These are phyloP conservation scores for Boletus holoroseus DNA, from an alignment of 1,284 basidiomycete genomes.

Conservation along the genomic window DNA sequence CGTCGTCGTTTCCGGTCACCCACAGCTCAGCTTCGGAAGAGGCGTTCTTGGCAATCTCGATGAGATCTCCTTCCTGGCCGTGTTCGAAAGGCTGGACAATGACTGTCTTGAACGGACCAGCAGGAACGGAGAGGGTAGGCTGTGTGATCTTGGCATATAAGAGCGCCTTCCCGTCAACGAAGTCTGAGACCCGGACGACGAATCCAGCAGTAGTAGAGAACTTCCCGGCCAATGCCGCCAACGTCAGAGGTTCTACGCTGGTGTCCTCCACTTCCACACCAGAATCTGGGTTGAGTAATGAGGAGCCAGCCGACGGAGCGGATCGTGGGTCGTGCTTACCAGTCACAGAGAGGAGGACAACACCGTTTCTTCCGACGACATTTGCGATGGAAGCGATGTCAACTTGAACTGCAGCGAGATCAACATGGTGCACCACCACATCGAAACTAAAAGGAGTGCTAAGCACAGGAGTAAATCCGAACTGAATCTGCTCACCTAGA, in stretches of 20 bases:
- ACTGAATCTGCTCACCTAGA: constrained; percentile 13
- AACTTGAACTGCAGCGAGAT: constrained; percentile 22
- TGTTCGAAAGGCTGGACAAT: constrained; percentile 26
- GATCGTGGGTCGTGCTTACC: constrained; percentile 9
- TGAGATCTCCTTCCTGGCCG: constrained; percentile 23
- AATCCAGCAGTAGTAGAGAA: neutral
- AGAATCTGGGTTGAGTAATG: constrained; percentile 15
- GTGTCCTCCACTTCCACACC: constrained; percentile 15
- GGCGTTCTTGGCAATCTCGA: constrained; percentile 25
- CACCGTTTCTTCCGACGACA: constrained; percentile 19
- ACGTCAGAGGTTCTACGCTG: constrained; percentile 7
- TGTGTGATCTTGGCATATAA: constrained; percentile 16
- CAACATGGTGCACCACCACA: constrained; percentile 16
- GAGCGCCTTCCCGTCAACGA: constrained; percentile 10
- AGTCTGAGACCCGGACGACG: neutral
- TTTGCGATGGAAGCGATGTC: constrained; percentile 22
- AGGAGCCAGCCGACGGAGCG: neutral
- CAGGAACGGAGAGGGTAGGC: constrained; percentile 13
- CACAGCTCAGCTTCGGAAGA: constrained; percentile 27
- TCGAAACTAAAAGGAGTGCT: constrained; percentile 13
- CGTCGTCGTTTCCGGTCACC: constrained; percentile 30
- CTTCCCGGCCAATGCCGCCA: neutral
- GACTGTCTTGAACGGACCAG: constrained; percentile 24
- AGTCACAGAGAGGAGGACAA: constrained; percentile 21
- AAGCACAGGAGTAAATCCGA: neutral